Percentiles rank a stretch among this genome's conserved stretches.
These are phyloP conservation scores for Trichoderma endophyticum DNA, from an alignment of 2,329 filamentous ascomycete species.

Conservation along the genomic window DNA sequence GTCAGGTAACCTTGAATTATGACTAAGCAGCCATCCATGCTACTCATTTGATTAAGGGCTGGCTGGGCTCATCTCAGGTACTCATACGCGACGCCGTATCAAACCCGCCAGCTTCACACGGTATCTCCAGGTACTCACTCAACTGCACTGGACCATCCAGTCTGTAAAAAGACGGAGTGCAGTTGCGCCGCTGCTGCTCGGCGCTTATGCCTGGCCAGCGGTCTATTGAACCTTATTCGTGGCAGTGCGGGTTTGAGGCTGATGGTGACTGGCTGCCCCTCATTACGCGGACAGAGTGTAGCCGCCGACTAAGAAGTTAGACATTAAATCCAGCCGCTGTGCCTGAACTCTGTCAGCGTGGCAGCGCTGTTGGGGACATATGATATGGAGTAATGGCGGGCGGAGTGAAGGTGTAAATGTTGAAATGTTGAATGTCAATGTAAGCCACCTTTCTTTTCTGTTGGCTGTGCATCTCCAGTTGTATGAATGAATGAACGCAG, in stretches of 20 bases:
- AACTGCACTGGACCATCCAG: no score
- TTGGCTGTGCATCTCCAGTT: background rate
- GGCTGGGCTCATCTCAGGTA: background rate
- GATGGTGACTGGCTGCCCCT: conserved; percentile 5
- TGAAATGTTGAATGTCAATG: background rate
- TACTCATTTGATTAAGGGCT: conserved; percentile 5
- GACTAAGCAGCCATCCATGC: conserved; percentile 1
- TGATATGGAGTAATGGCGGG: no score
- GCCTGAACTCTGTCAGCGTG: background rate
- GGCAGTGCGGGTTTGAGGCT: background rate
- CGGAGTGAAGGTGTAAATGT: background rate
- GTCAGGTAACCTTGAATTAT: background rate
- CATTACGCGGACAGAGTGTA: background rate
- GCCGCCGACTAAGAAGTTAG: background rate
- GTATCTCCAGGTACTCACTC: background rate
- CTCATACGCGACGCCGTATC: background rate
- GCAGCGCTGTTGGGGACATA: background rate
- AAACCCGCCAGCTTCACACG: background rate
- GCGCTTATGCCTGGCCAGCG: background rate
- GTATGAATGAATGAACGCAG: no score
- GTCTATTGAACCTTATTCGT: background rate
- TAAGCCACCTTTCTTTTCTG: background rate
- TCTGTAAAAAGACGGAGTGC: background rate
- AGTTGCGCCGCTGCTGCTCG: background rate
- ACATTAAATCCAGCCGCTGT: background rate